phyloP scores from a whole-genome alignment of 768 basidiomycete species.

The Sarcodon aspratus region DNA sequence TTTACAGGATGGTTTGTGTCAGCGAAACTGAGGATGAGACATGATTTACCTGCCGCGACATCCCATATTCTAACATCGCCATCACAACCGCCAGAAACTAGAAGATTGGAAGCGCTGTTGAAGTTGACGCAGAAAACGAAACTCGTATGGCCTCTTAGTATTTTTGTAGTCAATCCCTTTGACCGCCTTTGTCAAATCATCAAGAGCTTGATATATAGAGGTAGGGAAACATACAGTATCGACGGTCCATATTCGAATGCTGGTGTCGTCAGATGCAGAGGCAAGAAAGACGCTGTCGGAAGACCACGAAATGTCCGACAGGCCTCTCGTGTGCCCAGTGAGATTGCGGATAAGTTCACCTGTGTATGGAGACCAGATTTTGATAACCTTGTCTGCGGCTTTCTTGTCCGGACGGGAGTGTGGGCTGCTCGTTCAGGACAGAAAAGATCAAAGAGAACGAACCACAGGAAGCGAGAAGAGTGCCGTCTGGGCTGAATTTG shows the following conservation, averaged over 20 bases:
- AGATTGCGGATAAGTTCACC: conserved; percentile 69
- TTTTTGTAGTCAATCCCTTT: conserved; percentile 61
- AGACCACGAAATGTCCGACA: conserved; percentile 88
- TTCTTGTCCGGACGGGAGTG: background rate
- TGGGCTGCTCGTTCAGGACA: background rate
- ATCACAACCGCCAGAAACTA: conserved; percentile 90
- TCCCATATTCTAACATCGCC: conserved; percentile 94
- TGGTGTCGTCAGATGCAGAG: conserved; percentile 88
- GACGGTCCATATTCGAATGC: conserved; percentile 82
- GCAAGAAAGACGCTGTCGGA: conserved; percentile 74
- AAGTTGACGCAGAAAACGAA: conserved; percentile 92
- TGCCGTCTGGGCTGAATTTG: conserved; percentile 87
- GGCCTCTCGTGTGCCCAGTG: conserved; percentile 66
- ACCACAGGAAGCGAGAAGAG: conserved; percentile 82
- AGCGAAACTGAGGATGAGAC: background rate
- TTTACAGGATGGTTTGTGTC: conserved; percentile 14
- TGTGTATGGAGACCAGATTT: conserved; percentile 76
- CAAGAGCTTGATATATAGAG: background rate
- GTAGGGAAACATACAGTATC: conserved; percentile 43
- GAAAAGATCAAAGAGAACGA: conserved; percentile 6
- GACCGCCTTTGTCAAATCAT: background rate
- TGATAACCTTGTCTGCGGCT: conserved; percentile 73
- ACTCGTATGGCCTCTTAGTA: conserved; percentile 72
- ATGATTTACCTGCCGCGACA: conserved; percentile 52
- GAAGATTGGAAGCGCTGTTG: conserved; percentile 74